Evolutionary conservation across 2,329 filamentous ascomycete genomes (phyloP).

Genomic region (Fusarium goolgardi): DNA sequence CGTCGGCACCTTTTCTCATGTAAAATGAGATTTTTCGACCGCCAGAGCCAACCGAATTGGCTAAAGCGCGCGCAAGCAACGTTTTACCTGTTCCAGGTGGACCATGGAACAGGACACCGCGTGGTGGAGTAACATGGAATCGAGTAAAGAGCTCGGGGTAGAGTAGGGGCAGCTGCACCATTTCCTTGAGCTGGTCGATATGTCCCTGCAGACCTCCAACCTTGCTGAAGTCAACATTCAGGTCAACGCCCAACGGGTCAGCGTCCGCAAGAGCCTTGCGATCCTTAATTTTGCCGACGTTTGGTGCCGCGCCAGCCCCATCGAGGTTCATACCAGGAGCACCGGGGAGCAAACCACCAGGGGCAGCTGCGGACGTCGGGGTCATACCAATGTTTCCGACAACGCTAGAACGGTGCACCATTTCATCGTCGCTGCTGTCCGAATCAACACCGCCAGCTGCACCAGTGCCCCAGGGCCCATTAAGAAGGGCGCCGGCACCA

Average conservation of each 20-base stretch:
- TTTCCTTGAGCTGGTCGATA: conserved; percentile 97
- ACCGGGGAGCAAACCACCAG: conserved; percentile 60
- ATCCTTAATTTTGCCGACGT: conserved; percentile 93
- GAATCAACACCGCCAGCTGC: conserved; percentile 86
- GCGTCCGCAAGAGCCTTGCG: conserved; percentile 92
- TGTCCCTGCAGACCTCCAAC: conserved; percentile 93
- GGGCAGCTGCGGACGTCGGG: conserved; percentile 63
- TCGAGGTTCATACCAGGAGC: conserved; percentile 57
- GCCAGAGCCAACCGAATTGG: conserved; percentile 88
- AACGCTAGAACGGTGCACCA: conserved; percentile 68
- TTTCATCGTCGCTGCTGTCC: conserved; percentile 96
- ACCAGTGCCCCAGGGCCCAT: conserved; percentile 78
- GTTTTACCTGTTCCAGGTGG: conserved; percentile 98
- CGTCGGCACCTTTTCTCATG: conserved; percentile 98
- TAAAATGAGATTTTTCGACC: conserved; percentile 98
- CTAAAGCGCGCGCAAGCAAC: conserved; percentile 90
- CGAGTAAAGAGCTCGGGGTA: conserved; percentile 94
- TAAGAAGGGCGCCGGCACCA: conserved; percentile 76
- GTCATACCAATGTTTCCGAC: conserved; percentile 73
- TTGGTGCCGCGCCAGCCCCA: conserved; percentile 69
- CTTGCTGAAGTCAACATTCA: conserved; percentile 92
- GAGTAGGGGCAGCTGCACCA: conserved; percentile 93
- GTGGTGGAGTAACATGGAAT: conserved; percentile 92
- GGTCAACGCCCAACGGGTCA: conserved; percentile 91
- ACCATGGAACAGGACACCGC: conserved; percentile 95